Conservation (phyloP, 2,329 filamentous ascomycete species). For the Dactylellina drechsleri region DNA sequence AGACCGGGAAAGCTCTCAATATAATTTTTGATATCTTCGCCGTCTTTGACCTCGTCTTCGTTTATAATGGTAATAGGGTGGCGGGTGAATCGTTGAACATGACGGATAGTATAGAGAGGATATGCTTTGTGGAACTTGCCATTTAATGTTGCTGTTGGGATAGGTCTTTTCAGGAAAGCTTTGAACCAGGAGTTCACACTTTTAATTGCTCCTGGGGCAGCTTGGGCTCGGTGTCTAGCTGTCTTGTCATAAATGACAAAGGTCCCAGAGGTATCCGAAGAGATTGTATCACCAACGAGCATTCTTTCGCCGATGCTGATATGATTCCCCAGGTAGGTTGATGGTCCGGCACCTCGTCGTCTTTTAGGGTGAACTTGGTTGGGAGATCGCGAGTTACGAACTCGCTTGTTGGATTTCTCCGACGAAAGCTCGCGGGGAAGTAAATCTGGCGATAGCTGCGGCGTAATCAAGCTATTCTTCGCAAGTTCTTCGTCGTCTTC, state of each 20-base stretch:
- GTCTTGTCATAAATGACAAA: slow-evolving; percentile 1
- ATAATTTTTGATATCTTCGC: slow-evolving; percentile 27
- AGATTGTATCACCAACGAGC: no score
- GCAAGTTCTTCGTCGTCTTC: no score
- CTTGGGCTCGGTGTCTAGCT: neutral
- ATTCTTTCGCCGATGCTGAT: no score
- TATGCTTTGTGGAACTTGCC: slow-evolving; percentile 11
- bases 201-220: neutral
- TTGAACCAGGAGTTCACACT: slow-evolving; percentile 12
- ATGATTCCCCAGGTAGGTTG: no score
- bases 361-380: neutral
- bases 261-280: neutral
- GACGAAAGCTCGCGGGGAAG: no score
- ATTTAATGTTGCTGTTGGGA: neutral
- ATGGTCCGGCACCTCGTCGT: neutral
- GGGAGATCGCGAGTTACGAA: neutral
- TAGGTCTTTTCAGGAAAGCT: slow-evolving; percentile 2
- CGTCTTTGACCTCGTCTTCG: neutral
- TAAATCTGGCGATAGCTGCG: no score
- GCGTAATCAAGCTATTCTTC: no score
- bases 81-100: slow-evolving; percentile 15
- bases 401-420: no score
- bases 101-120: slow-evolving; percentile 20
- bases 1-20: slow-evolving; percentile 24
- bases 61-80: slow-evolving; percentile 38